A percentile compares a stretch with the other conserved stretches of the same genome.
Evolutionary conservation across 164 flowering plant species (phyloP).

Genomic region (Chimonanthus praecox): DNA sequence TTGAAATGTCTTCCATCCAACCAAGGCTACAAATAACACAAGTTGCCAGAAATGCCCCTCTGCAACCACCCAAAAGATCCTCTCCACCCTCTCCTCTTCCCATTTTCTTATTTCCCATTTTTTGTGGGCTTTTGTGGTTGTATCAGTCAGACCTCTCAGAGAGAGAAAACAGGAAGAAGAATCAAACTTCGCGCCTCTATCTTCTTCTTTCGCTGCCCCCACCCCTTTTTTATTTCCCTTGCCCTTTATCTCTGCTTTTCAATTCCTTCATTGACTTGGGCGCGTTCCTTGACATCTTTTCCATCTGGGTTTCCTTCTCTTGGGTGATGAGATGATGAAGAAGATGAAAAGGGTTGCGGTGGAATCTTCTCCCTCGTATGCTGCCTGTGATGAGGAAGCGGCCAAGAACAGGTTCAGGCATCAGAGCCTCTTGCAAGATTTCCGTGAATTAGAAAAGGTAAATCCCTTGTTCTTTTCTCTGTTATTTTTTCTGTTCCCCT

Average conservation of each 20-base stretch:
- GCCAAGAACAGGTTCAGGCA: slow-evolving; percentile 45
- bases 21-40: slow-evolving; percentile 13
- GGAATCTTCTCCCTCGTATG: slow-evolving; percentile 22
- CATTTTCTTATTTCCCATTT: slow-evolving; percentile 35
- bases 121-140: slow-evolving; percentile 51
- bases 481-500: neutral
- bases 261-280: neutral
- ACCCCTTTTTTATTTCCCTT: neutral
- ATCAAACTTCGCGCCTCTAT: slow-evolving; percentile 11
- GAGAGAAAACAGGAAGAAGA: slow-evolving; percentile 38
- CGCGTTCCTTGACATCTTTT: neutral
- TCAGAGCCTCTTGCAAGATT: slow-evolving; percentile 70
- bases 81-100: slow-evolving; percentile 7
- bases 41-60: slow-evolving; percentile 58
- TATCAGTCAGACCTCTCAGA: slow-evolving; percentile 49
- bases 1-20: slow-evolving; percentile 43
- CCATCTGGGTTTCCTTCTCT: slow-evolving; percentile 9
- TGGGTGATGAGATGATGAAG: slow-evolving; percentile 20
- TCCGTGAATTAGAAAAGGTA: slow-evolving; percentile 57
- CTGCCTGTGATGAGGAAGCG: slow-evolving; percentile 30
- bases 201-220: neutral
- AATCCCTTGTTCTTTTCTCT: neutral
- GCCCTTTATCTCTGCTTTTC: neutral
- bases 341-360: slow-evolving; percentile 48
- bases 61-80: slow-evolving; percentile 53